These are phyloP conservation scores for Sugiyamaella boreocaroliniensis DNA, from an alignment of 805 yeast genomes.

Conservation along the genomic window DNA sequence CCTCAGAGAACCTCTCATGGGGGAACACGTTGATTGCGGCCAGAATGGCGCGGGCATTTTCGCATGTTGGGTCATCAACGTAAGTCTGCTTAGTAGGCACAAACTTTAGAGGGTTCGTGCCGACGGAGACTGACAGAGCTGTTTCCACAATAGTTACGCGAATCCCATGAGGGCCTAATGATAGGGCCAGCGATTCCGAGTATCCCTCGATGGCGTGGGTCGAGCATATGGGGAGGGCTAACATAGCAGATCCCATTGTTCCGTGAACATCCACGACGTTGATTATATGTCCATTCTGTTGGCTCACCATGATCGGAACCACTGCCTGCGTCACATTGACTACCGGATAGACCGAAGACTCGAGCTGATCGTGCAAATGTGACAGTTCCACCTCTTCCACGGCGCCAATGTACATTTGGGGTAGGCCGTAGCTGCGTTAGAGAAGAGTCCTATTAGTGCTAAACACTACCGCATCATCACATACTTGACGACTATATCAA, in stretches of 20 bases:
- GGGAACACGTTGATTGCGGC: slow-evolving; percentile 18
- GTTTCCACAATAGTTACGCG: slow-evolving; percentile 28
- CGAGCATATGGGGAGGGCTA: slow-evolving; percentile 26
- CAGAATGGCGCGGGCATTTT: slow-evolving; percentile 16
- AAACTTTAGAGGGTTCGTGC: slow-evolving; percentile 10
- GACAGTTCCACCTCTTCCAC: slow-evolving; percentile 15
- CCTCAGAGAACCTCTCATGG: slow-evolving; percentile 18
- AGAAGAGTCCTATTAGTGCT: background rate
- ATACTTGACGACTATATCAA: slow-evolving; percentile 19
- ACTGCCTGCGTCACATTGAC: slow-evolving; percentile 23
- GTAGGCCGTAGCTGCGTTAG: slow-evolving; percentile 1
- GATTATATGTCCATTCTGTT: slow-evolving; percentile 27
- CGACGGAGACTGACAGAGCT: slow-evolving; percentile 23
- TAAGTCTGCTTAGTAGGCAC: slow-evolving; percentile 7
- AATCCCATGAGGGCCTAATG: slow-evolving; percentile 24
- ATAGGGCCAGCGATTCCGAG: slow-evolving; percentile 27
- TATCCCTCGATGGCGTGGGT: slow-evolving; percentile 31
- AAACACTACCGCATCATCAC: background rate
- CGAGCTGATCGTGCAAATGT: slow-evolving; percentile 17
- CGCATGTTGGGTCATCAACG: slow-evolving; percentile 10
- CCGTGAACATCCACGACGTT: slow-evolving; percentile 25
- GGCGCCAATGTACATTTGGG: slow-evolving; percentile 15
- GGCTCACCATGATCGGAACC: slow-evolving; percentile 23
- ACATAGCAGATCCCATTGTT: slow-evolving; percentile 25
- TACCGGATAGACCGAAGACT: slow-evolving; percentile 9